phyloP scores from a whole-genome alignment of 441 rosid species.

The Brassica balearica region DNA sequence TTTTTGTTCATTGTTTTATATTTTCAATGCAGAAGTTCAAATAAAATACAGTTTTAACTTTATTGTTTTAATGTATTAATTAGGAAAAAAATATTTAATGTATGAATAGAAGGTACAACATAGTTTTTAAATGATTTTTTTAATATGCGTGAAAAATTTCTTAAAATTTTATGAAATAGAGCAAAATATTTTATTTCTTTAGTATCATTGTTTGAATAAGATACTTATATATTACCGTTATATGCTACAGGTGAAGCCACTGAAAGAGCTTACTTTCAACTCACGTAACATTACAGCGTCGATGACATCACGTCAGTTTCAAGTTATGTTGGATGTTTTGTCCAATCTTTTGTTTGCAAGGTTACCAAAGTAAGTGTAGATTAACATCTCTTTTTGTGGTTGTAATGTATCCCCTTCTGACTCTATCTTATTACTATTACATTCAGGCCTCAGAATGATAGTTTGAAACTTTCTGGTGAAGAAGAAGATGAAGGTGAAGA shows the following conservation, averaged over 20 bases:
- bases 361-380: constrained; percentile 82
- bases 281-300: constrained; percentile 87
- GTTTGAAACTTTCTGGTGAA: constrained; percentile 74
- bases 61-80: no score
- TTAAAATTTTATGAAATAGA: no score
- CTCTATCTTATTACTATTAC: constrained; percentile 15
- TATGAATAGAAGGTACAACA: no score
- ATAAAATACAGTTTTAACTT: no score
- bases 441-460: constrained; percentile 83
- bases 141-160: no score
- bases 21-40: no score
- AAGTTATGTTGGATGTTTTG: constrained; percentile 97
- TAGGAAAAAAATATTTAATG: no score
- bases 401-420: background rate
- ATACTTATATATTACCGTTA: constrained; percentile 33
- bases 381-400: background rate
- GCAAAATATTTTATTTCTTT: background rate
- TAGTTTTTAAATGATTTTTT: no score
- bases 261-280: constrained; percentile 94
- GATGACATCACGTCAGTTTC: constrained; percentile 99
- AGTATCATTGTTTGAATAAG: constrained; percentile 17
- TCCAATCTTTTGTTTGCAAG: constrained; percentile 97
- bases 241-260: constrained; percentile 85
- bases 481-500: constrained; percentile 95
- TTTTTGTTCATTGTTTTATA: no score